Base-by-base conservation (phyloP, 225 moss, liverwort and hornwort species). In the Asterella californica region DNA sequence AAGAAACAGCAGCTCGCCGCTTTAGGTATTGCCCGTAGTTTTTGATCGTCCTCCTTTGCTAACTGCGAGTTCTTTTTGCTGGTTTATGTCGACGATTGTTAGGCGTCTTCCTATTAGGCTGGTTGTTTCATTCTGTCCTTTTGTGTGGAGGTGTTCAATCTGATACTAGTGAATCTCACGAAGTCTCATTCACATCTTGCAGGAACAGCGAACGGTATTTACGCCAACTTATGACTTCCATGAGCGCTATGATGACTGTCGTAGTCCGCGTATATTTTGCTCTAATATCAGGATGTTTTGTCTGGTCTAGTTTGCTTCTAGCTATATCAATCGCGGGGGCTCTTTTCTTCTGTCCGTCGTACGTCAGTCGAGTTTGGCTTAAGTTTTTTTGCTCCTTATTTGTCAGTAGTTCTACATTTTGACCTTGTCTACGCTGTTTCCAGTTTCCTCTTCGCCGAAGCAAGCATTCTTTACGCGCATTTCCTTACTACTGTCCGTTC, bases 1-100 rank as follows among this genome's bases (percentile, higher is more conserved):
- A 92, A 92, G 83, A 84, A 88, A 70, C 90, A 87, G 68, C 88
- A 89, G 69, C 85, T 88, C 21, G 84, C 87, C 18, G 85, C 89
- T 79, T 82, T 90, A 70, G 89, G 87, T 87, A 75, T 68, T 74
- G 42, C 70, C 34, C 19, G 9, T 65, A 15, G 57, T 74, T 38
- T 52, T 54, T 9, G 54, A 55, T 75, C 34, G 19, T 34, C 34
- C 29, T 55, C 30, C 22, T 17, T 3, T 15, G 24, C 17, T 50
- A 27, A 19, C 30, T 22, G 1, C 33, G 30, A 53, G 15, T 54
- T 18, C 54, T 34, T 22, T 29, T 34, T 30, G 15, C 22, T 36
- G 52, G 18, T 53, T 32, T 24, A 75, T 27, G 30, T 53, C 33
- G 18, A 29, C 32, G 9, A 48, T 18, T 34, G 19, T 67, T 37